Evolutionary conservation across 352 stramenopile species (phyloP).

Genomic region (Globisporangium paroecandrum): DNA sequence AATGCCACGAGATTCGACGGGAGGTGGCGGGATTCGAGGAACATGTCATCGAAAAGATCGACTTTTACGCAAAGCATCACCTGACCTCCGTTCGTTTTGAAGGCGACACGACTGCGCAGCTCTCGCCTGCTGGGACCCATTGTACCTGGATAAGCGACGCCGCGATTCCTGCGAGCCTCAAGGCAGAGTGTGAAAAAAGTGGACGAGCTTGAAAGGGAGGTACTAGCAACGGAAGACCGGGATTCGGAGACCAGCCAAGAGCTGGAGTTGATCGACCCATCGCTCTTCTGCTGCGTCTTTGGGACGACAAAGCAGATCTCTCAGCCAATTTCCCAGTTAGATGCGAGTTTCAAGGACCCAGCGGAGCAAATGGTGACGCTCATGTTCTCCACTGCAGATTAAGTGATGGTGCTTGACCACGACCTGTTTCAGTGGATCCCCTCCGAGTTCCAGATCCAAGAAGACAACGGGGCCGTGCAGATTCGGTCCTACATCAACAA

Average conservation of each 20-base stretch:
- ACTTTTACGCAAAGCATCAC: not conserved
- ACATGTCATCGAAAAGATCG: not conserved
- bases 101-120: too few species aligned
- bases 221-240: slow-evolving; percentile 29
- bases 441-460: slow-evolving; percentile 25
- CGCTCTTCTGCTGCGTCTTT: slow-evolving; percentile 56
- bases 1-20: not conserved
- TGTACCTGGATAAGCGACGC: slow-evolving; percentile 29
- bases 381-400: slow-evolving; percentile 24
- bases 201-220: slow-evolving; percentile 25
- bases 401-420: slow-evolving; percentile 20
- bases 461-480: slow-evolving; percentile 15
- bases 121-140: not conserved
- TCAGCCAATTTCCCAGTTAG: not conserved
- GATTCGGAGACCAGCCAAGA: slow-evolving; percentile 45
- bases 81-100: too few species aligned
- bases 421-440: slow-evolving; percentile 43
- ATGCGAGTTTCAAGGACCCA: not conserved
- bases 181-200: slow-evolving; percentile 30
- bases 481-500: slow-evolving; percentile 55
- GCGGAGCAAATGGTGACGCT: slow-evolving; percentile 30
- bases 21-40: not conserved
- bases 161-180: slow-evolving; percentile 23
- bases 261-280: slow-evolving; percentile 57
- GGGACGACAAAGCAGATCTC: slow-evolving; percentile 22